Evolutionary conservation across 805 yeast genomes (phyloP), one percentile per base, ranked within the genome.

Genomic region (Candida dendrica): DNA sequence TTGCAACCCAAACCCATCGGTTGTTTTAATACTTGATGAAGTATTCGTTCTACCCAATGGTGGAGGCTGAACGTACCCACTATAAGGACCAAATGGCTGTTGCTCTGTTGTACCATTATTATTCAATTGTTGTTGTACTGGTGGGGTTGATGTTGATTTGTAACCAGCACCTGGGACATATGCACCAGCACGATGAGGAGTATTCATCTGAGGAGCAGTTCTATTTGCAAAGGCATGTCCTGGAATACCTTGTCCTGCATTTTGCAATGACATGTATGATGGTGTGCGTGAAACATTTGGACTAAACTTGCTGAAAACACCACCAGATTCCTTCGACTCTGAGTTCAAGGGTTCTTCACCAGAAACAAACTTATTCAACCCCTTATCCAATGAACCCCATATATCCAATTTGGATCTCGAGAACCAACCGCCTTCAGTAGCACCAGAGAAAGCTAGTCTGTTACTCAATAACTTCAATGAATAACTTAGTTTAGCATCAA

Each of bases 381-480:
- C 77, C 57, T 87, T 87, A 59, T 87, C 95, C 36, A 87, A 61
- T 35, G 84, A 90, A 10, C 93, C 91, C 95, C 95, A 87, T 41
- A 88, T 81, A 51, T 89, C 95, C 40, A 87, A 68, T 50, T 77
- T 80, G 19, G 83, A 84, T 53, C 81, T 79, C 13, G 86, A 82
- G 48, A 89, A 74, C 97, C 96, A 90, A 4, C 89, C 73, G 26
- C 75, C 73, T 35, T 72, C 76, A 18, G 65, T 53, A 20, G 74
- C 71, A 38, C 72, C 75, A 20, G 66, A 45, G 10, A 71, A 76
- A 6, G 76, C 66, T 19, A 77, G 53, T 49, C 80, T 69, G 44
- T 68, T 69, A 32, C 66, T 56, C 46, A 79, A 59, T 7, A 59
- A 60, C 15, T 64, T 65, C 26, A 72, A 52, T 2, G 61, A 59